Evolutionary conservation across 1,284 basidiomycete species (phyloP).

Genomic region (Chalciporus sp.): DNA sequence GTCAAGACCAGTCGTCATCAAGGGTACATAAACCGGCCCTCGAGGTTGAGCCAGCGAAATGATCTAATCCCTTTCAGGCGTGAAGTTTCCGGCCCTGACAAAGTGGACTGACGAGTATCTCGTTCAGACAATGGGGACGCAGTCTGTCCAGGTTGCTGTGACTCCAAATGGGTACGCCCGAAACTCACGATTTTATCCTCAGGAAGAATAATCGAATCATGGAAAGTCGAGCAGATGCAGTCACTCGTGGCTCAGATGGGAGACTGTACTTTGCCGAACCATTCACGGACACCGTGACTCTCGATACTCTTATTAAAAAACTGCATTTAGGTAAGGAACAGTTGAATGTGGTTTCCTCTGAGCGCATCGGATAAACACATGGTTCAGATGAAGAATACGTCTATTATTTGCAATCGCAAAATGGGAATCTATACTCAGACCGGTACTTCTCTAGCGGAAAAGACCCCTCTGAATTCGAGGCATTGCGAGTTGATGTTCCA

Average conservation of each 20-base stretch:
- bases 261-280: conserved; percentile 81
- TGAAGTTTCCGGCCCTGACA: conserved; percentile 42
- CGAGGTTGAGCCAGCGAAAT: background rate
- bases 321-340: conserved; percentile 40
- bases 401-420: conserved; percentile 86
- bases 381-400: conserved; percentile 37
- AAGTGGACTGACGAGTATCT: conserved; percentile 73
- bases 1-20: conserved; percentile 79
- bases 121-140: conserved; percentile 52
- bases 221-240: conserved; percentile 60
- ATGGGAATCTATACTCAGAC: conserved; percentile 78
- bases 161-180: conserved; percentile 78
- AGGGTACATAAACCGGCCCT: conserved; percentile 44
- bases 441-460: conserved; percentile 41
- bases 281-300: conserved; percentile 64
- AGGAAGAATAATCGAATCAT: conserved; percentile 8
- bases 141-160: conserved; percentile 70
- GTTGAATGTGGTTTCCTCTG: background rate
- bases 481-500: conserved; percentile 64
- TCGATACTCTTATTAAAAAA: conserved; percentile 56
- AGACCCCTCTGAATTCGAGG: conserved; percentile 59
- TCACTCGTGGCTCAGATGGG: conserved; percentile 58
- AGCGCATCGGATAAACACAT: background rate
- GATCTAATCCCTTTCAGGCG: conserved; percentile 33
- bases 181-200: background rate